phyloP scores from a whole-genome alignment of 352 stramenopile species.

The Phytophthora capsici region DNA sequence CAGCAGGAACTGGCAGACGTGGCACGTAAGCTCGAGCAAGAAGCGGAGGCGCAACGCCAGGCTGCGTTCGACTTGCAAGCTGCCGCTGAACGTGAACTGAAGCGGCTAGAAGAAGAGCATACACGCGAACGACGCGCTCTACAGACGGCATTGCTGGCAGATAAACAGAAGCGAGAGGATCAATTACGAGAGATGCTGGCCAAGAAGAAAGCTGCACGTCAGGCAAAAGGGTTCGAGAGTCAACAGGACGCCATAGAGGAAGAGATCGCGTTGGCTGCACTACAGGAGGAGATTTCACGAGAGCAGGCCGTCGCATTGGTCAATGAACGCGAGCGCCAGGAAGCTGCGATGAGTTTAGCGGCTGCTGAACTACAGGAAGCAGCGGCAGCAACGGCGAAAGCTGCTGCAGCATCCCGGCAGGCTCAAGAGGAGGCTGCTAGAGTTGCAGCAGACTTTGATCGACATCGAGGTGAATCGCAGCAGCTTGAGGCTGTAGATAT shows the following conservation, averaged over 20 bases:
- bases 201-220: constrained; percentile 34
- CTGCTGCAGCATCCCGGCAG: constrained; percentile 53
- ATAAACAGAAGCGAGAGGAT: constrained; percentile 48
- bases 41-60: constrained; percentile 23
- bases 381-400: constrained; percentile 38
- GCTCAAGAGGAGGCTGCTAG: constrained; percentile 59
- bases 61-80: constrained; percentile 28
- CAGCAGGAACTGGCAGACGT: constrained; percentile 32
- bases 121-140: constrained; percentile 39
- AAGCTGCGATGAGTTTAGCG: constrained; percentile 44
- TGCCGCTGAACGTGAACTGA: constrained; percentile 43
- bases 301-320: constrained; percentile 37
- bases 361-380: constrained; percentile 38
- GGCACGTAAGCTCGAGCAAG: constrained; percentile 41
- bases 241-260: constrained; percentile 39
- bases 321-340: constrained; percentile 52
- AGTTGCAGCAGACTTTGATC: constrained; percentile 61
- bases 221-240: constrained; percentile 25
- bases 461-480: constrained; percentile 51
- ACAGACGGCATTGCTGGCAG: constrained; percentile 34
- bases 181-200: constrained; percentile 58
- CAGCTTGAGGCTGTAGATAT: constrained; percentile 49
- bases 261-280: constrained; percentile 27
- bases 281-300: constrained; percentile 38
- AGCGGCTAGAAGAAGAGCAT: constrained; percentile 59